These are phyloP conservation scores for Fraxinus baroniana DNA, from an alignment of 305 asterid species.

Conservation along the genomic window DNA sequence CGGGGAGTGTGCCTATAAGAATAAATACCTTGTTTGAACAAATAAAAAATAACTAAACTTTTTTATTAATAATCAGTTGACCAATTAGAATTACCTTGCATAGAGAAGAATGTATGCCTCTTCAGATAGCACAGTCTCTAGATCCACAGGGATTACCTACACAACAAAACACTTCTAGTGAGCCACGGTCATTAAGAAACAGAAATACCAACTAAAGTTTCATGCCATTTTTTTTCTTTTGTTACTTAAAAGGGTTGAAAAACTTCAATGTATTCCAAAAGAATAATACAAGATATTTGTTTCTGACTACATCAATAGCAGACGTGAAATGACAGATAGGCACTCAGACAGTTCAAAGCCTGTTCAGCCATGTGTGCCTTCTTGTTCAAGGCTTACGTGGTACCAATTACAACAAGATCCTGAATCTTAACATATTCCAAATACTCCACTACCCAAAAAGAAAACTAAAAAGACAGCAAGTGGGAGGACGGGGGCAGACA, in stretches of 20 bases:
- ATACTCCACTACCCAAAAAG: background rate
- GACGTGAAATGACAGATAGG: background rate
- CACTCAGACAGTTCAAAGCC: background rate
- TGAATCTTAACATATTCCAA: background rate
- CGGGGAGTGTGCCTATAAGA: constrained; percentile 37
- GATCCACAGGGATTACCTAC: constrained; percentile 52
- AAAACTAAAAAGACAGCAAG: background rate
- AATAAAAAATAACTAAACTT: background rate
- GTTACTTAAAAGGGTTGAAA: background rate
- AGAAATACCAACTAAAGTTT: background rate
- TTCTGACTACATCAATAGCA: background rate
- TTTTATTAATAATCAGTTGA: background rate
- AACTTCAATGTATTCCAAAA: background rate
- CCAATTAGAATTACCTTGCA: constrained; percentile 38
- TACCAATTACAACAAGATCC: background rate
- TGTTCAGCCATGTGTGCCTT: background rate
- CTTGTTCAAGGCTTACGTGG: background rate
- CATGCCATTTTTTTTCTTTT: background rate
- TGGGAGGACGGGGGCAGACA: background rate
- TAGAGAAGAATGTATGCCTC: constrained; percentile 65
- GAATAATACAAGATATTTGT: background rate
- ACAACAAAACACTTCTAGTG: constrained; percentile 13
- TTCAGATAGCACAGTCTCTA: constrained; percentile 45
- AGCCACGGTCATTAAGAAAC: background rate
- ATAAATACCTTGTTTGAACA: constrained; percentile 5